A percentile compares a stretch with the other conserved stretches of the same genome.
Evolutionary conservation across 345 rosid species (phyloP).

Genomic region (Syzygium jambos): DNA sequence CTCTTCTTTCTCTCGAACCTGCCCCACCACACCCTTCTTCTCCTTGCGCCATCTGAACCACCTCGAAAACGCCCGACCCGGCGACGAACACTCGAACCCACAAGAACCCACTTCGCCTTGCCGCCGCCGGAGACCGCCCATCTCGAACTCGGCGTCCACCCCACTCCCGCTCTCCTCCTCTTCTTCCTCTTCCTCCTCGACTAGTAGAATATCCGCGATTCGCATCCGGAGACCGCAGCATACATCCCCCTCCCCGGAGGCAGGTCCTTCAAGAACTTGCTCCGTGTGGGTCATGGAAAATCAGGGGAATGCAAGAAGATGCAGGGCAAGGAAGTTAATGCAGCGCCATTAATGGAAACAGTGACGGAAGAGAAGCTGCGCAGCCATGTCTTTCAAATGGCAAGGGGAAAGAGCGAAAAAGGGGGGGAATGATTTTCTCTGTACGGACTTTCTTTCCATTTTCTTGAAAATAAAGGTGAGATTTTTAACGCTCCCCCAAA

Average conservation of each 20-base stretch:
- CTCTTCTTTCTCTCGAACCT: neutral
- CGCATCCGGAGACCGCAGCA: neutral
- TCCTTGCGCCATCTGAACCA: constrained; percentile 10
- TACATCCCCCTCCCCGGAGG: neutral
- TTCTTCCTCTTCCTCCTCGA: neutral
- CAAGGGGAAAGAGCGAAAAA: neutral
- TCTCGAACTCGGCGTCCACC: neutral
- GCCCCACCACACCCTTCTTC: neutral
- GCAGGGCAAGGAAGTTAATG: neutral
- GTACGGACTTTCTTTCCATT: neutral
- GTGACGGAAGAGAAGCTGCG: neutral
- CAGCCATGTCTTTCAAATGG: neutral
- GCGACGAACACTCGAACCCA: neutral
- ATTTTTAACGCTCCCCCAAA: neutral
- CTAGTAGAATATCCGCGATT: neutral
- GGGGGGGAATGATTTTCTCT: neutral
- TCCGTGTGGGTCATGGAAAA: neutral
- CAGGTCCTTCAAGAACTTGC: neutral
- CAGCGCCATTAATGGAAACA: neutral
- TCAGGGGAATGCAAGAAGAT: neutral
- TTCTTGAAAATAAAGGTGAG: neutral
- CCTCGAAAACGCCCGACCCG: constrained; percentile 7
- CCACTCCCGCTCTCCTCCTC: neutral
- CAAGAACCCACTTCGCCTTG: neutral
- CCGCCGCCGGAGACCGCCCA: neutral